A percentile compares a stretch with the other conserved stretches of the same genome.
These are phyloP conservation scores for Smithsoniella earleae DNA, from an alignment of 163 green algal genomes.

Conservation along the genomic window DNA sequence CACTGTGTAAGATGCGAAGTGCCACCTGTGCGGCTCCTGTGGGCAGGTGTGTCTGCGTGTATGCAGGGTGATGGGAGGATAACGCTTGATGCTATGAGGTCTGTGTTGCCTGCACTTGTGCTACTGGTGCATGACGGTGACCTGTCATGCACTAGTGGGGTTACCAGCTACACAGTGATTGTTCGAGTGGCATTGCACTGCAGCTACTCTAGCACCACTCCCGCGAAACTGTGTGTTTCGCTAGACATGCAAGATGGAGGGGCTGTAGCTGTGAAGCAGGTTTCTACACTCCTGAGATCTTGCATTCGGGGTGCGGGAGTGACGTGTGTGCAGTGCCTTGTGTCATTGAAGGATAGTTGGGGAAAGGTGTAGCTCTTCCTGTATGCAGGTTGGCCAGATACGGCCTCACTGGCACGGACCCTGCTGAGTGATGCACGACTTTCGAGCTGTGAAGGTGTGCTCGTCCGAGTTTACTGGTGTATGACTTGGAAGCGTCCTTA, in stretches of 20 bases:
- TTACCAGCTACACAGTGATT: background rate
- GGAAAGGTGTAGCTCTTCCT: background rate
- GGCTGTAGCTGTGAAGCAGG: background rate
- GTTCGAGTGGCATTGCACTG: background rate
- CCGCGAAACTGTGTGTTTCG: background rate
- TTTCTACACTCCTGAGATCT: background rate
- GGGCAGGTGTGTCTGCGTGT: background rate
- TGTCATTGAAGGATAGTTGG: background rate
- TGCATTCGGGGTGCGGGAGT: background rate
- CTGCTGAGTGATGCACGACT: background rate
- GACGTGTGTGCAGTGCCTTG: background rate
- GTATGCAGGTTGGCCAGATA: background rate
- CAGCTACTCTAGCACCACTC: conserved; percentile 3
- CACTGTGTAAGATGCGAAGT: background rate
- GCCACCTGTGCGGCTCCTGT: background rate
- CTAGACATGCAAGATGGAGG: background rate
- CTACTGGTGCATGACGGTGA: background rate
- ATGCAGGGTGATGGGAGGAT: conserved; percentile 9
- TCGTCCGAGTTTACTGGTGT: background rate
- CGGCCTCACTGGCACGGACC: background rate
- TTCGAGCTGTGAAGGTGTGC: background rate
- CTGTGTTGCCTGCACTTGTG: conserved; percentile 15
- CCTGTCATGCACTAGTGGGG: background rate
- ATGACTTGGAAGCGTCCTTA: background rate
- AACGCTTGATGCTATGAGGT: background rate